Conservation (phyloP, 2,329 filamentous ascomycete species). For the Xylaria sp. region DNA sequence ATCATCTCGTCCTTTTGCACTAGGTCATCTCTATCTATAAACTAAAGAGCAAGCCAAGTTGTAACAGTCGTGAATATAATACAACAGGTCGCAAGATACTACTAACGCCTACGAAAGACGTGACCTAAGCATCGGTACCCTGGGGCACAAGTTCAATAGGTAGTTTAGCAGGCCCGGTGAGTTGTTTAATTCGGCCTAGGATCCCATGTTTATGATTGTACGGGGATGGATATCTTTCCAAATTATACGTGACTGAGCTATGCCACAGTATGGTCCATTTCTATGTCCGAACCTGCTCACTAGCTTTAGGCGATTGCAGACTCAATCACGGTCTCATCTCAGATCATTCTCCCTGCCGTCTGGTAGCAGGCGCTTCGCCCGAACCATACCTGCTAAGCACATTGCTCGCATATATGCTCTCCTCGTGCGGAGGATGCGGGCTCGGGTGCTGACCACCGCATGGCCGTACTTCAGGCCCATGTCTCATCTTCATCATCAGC, state of each 20-base stretch:
- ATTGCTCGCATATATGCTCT: neutral
- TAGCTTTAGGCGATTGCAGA: neutral
- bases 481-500: neutral
- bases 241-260: constrained; percentile 3
- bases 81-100: neutral
- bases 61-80: neutral
- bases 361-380: neutral
- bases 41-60: too few relatives aligned
- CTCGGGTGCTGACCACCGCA: neutral
- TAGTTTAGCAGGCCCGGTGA: neutral
- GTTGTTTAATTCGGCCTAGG: neutral
- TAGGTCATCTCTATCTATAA: neutral
- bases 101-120: neutral
- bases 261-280: neutral
- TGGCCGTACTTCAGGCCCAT: neutral
- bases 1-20: neutral
- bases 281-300: neutral
- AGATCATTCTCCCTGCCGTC: neutral
- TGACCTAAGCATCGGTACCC: neutral
- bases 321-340: neutral
- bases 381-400: neutral
- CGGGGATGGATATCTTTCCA: neutral
- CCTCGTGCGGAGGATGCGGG: neutral
- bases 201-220: too few relatives aligned
- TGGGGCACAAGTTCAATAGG: neutral